Percentiles rank a stretch among this genome's conserved stretches.
Conservation (phyloP, 2,329 filamentous ascomycete genomes). For the Phyllosticta ampelicida region DNA sequence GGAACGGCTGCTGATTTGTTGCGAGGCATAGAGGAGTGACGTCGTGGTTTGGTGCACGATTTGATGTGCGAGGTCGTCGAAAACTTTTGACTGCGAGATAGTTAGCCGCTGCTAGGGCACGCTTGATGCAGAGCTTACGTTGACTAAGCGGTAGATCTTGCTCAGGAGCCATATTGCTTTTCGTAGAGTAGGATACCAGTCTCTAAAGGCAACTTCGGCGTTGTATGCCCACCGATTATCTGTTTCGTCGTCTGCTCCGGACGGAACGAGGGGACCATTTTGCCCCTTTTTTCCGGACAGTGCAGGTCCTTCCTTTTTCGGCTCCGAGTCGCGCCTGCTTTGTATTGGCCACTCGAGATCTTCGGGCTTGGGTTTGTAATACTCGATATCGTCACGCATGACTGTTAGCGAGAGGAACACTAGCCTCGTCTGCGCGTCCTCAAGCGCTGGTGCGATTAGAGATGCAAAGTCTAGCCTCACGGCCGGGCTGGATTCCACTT, state of each 20-base stretch:
- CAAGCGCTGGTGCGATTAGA: slow-evolving; percentile 53
- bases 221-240: slow-evolving; percentile 44
- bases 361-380: slow-evolving; percentile 52
- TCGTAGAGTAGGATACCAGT: slow-evolving; percentile 56
- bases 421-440: slow-evolving; percentile 56
- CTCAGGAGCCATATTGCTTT: slow-evolving; percentile 60
- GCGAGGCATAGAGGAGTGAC: slow-evolving; percentile 68
- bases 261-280: slow-evolving; percentile 23
- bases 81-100: slow-evolving; percentile 47
- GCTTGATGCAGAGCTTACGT: slow-evolving; percentile 34
- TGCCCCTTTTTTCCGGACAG: slow-evolving; percentile 45
- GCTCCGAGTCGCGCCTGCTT: slow-evolving; percentile 34
- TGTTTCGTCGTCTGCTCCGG: slow-evolving; percentile 40
- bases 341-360: slow-evolving; percentile 54
- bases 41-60: slow-evolving; percentile 86
- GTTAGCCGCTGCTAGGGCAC: slow-evolving; percentile 13
- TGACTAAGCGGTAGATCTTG: slow-evolving; percentile 58
- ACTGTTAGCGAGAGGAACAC: slow-evolving; percentile 55
- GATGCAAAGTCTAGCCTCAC: slow-evolving; percentile 51
- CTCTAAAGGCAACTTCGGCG: slow-evolving; percentile 45
- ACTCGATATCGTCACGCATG: slow-evolving; percentile 56
- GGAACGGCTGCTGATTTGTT: slow-evolving; percentile 55
- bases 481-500: slow-evolving; percentile 37
- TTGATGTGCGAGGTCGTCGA: slow-evolving; percentile 62
- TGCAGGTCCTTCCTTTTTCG: slow-evolving; percentile 31